These are phyloP conservation scores for Grosmannia penicillata DNA, from an alignment of 2,329 filamentous ascomycete genomes.

Conservation along the genomic window DNA sequence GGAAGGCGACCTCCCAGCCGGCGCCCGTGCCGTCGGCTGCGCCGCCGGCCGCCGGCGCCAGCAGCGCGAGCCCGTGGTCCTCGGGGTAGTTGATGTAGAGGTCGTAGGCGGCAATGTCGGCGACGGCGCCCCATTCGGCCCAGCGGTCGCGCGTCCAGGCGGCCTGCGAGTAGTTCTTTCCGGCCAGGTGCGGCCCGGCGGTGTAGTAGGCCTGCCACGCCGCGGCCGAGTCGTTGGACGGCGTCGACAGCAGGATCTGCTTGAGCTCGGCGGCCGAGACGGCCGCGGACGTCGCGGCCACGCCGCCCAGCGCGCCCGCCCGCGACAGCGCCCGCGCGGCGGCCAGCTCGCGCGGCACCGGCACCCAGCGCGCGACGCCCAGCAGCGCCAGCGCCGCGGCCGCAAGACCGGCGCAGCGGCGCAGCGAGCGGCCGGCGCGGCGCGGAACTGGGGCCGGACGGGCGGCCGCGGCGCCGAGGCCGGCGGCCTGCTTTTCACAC, in stretches of 20 bases:
- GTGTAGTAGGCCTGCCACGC: slow-evolving; percentile 73
- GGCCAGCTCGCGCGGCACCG: neutral
- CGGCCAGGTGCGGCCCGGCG: slow-evolving; percentile 58
- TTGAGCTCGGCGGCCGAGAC: slow-evolving; percentile 36
- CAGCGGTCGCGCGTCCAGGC: slow-evolving; percentile 63
- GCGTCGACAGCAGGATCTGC: slow-evolving; percentile 41
- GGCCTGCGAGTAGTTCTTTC: slow-evolving; percentile 59
- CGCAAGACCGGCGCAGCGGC: neutral
- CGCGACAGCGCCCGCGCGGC: slow-evolving; percentile 1
- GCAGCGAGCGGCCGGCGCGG: neutral
- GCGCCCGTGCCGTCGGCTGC: slow-evolving; percentile 4
- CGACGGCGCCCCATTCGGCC: slow-evolving; percentile 54
- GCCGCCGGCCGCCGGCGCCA: slow-evolving; percentile 30
- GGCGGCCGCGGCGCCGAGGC: no score
- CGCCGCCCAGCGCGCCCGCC: neutral
- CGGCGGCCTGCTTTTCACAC: no score
- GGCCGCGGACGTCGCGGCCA: no score
- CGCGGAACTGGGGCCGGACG: neutral
- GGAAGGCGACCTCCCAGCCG: slow-evolving; percentile 51
- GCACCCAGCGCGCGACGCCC: neutral
- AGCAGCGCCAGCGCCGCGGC: neutral
- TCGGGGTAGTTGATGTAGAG: slow-evolving; percentile 66
- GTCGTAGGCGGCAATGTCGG: slow-evolving; percentile 55
- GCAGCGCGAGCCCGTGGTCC: slow-evolving; percentile 52
- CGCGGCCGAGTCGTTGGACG: slow-evolving; percentile 38